Percentiles rank a stretch among this genome's conserved stretches.
Evolutionary conservation across 805 yeast genomes (phyloP).

Genomic region (Starmera quercuum): DNA sequence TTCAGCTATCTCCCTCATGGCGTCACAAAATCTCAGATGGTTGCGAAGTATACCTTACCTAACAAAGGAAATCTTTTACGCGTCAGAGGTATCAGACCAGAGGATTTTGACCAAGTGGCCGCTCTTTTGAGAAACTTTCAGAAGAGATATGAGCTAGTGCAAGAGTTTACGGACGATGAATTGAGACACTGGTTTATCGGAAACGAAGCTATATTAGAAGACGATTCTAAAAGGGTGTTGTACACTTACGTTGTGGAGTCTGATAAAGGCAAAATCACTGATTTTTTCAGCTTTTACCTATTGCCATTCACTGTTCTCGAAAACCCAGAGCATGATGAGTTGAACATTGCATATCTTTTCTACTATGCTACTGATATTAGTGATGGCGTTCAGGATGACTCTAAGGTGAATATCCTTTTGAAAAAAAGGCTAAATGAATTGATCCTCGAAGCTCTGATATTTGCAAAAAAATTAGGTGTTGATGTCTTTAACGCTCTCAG

Average conservation of each 20-base stretch:
- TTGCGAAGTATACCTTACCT: constrained; percentile 58
- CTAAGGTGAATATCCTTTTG: constrained; percentile 35
- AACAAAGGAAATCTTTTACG: constrained; percentile 42
- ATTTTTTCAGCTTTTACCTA: constrained; percentile 83
- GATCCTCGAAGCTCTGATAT: constrained; percentile 66
- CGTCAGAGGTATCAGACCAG: constrained; percentile 39
- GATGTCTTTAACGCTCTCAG: constrained; percentile 95
- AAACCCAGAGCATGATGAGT: constrained; percentile 50
- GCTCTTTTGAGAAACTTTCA: constrained; percentile 57
- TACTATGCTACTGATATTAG: constrained; percentile 74
- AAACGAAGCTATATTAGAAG: constrained; percentile 25
- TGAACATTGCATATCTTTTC: constrained; percentile 83
- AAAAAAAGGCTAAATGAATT: constrained; percentile 53
- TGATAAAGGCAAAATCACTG: constrained; percentile 57
- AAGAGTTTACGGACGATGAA: constrained; percentile 61
- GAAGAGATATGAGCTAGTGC: constrained; percentile 63
- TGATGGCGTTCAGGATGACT: constrained; percentile 19
- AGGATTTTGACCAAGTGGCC: constrained; percentile 60
- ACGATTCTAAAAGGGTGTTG: constrained; percentile 41
- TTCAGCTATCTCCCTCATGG: constrained; percentile 73
- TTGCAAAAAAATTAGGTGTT: constrained; percentile 58
- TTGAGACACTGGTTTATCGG: constrained; percentile 78
- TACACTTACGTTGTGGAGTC: constrained; percentile 71
- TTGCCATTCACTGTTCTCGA: constrained; percentile 80
- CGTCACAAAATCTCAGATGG: constrained; percentile 64